Base-by-base conservation (phyloP, 768 basidiomycete species). In the Tylopilus felleus region DNA sequence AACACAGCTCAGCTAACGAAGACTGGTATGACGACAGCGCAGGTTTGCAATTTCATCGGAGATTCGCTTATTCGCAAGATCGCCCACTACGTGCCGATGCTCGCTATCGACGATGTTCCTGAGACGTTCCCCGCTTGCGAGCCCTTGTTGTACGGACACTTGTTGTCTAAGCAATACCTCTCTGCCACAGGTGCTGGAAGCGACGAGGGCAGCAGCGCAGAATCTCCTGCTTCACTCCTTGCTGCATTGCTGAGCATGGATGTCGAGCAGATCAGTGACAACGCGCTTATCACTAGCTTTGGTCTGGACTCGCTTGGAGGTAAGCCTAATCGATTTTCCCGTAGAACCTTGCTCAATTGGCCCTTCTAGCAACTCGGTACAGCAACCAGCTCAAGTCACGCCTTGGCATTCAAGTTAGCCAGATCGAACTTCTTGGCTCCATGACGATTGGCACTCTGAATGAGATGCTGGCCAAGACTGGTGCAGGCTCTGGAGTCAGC, bases 21-120 rank as follows among this genome's bases (percentile, higher is more conserved):
- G 64, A 69, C 63, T 4, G 68, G 67, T 8, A 69, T 69, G 67
- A 67, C 68, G 38, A 70, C 67, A 0, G 59, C 64, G 0, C 67
- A 69, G 59, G 68, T 69, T 2, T 69, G 65, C 28, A 66, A 69
- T 41, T 69, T 69, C 49, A 67, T 69, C 9, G 68, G 68, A 4
- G 68, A 69, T 50, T 69, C 59, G 39, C 55, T 69, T 10, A 38
- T 60, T 49, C 67, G 68, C 51, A 68, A 59, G 47, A 60, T 69
- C 29, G 50, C 66, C 12, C 68, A 69, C 56, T 69, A 69, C 29
- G 65, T 69, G 17, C 67, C 67, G 1, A 66, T 69, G 61, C 61
- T 69, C 9, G 41, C 61, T 6, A 60, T 69, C 39, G 16, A 23
- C 19, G 68, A 69, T 14, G 55, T 60, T 28, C 66, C 68, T 3